phyloP scores from a whole-genome alignment of 2,329 filamentous ascomycete genomes.

The Pyrenophora tritici-repentis region DNA sequence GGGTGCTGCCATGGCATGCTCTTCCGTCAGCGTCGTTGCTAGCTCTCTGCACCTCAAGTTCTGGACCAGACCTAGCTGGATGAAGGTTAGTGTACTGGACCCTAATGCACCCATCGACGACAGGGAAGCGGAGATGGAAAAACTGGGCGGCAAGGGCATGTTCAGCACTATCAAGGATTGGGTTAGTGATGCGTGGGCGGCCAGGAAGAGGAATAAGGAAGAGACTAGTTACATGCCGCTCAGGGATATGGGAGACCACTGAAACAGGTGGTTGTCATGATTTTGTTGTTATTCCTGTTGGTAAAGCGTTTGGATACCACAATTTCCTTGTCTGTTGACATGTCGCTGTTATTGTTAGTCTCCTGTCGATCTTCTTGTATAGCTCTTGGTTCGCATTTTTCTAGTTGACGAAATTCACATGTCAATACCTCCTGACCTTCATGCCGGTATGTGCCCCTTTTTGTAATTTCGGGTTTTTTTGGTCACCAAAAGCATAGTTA shows the following conservation, averaged over 20 bases:
- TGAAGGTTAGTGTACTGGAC: slow-evolving; percentile 72
- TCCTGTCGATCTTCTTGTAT: slow-evolving; percentile 3
- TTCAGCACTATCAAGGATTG: slow-evolving; percentile 32
- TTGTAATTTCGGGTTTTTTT: too few species aligned
- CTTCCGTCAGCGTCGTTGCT: slow-evolving; percentile 85
- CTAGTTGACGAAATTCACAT: too few species aligned
- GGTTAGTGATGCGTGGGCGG: slow-evolving; percentile 36
- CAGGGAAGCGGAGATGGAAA: slow-evolving; percentile 35
- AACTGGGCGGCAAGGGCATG: slow-evolving; percentile 24
- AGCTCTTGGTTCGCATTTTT: not conserved
- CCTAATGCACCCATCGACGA: slow-evolving; percentile 39
- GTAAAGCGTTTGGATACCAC: slow-evolving; percentile 19
- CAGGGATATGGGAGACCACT: slow-evolving; percentile 48
- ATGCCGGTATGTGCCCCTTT: not conserved
- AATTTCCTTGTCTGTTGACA: not conserved
- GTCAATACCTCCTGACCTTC: not conserved
- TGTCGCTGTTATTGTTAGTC: slow-evolving; percentile 6
- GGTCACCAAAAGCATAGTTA: too few species aligned
- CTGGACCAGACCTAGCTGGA: slow-evolving; percentile 85
- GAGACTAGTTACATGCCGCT: slow-evolving; percentile 54
- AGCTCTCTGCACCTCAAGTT: slow-evolving; percentile 83
- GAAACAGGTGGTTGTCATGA: not conserved
- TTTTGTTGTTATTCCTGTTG: not conserved
- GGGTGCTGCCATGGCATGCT: slow-evolving; percentile 89
- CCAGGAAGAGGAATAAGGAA: slow-evolving; percentile 46